Evolutionary conservation across 805 yeast genomes (phyloP), one percentile per base, ranked within the genome.

Genomic region (Zygosaccharomyces gambellarensis): DNA sequence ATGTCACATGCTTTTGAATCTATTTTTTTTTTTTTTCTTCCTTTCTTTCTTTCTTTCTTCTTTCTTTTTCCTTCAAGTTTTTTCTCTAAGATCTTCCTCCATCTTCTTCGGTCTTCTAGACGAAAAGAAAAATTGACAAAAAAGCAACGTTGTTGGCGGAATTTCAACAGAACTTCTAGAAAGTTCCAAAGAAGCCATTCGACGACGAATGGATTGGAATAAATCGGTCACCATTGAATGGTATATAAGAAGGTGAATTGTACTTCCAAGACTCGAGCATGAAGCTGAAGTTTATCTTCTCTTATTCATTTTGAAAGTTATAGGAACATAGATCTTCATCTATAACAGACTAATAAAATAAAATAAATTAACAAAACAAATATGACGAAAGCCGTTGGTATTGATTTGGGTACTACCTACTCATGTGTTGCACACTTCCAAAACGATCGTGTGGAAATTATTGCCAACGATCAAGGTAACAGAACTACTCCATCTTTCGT

Each of bases 401-500:
- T 89, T 73, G 96, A 89, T 80, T 85, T 90, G 77, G 97, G 97
- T 69, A 90, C 98, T 57, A 90, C 98, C 5, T 90, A 90, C 80
- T 90, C 97, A 10, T 90, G 97, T 82, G 98, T 92, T 54, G 98
- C 96, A 65, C 90, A 81, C 71, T 82, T 79, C 70, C 70, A 84
- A 45, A 85, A 86, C 63, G 95, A 87, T 68, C 78, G 95, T 63
- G 97, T 90, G 52, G 97, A 92, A 68, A 90, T 90, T 67, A 82
- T 90, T 65, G 97, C 97, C 63, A 90, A 90, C 68, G 97, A 90
- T 72, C 97, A 92, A 77, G 98, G 98, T 78, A 90, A 92, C 80
- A 87, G 97, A 79, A 92, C 96, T 55, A 90, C 97, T 17, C 97
- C 97, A 32, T 90, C 97, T 31, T 90, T 87, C 70, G 97, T 92